These are phyloP conservation scores for Alternaria ethzedia DNA, from an alignment of 2,329 filamentous ascomycete species.

Conservation along the genomic window DNA sequence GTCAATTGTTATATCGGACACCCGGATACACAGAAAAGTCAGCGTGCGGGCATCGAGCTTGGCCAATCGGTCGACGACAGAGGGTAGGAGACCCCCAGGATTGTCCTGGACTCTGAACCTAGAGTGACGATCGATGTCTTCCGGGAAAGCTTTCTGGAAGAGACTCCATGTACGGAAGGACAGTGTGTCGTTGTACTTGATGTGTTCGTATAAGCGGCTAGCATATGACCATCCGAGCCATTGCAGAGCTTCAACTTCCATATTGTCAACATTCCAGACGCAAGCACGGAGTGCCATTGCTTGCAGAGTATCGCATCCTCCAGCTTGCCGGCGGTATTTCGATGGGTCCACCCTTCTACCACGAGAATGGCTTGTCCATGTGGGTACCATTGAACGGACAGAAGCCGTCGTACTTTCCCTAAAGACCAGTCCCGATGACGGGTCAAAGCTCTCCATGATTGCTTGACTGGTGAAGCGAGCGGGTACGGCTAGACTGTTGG, in stretches of 20 bases:
- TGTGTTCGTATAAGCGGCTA: conserved; percentile 18
- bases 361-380: conserved; percentile 21
- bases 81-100: conserved; percentile 7
- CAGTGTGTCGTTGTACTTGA: conserved; percentile 24
- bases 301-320: conserved; percentile 21
- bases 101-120: conserved; percentile 14
- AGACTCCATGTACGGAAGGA: conserved; percentile 24
- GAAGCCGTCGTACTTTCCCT: conserved; percentile 14
- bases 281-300: conserved; percentile 27
- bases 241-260: conserved; percentile 22
- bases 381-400: conserved; percentile 25
- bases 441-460: conserved; percentile 11
- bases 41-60: conserved; percentile 19
- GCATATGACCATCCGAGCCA: conserved; percentile 29
- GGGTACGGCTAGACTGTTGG: not conserved
- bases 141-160: conserved; percentile 26
- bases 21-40: conserved; percentile 26
- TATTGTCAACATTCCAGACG: conserved; percentile 21
- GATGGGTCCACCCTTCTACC: conserved; percentile 20
- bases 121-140: conserved; percentile 19
- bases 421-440: conserved; percentile 25
- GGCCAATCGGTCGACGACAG: conserved; percentile 18
- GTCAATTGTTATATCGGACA: conserved; percentile 8
- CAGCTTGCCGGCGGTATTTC: conserved; percentile 11
- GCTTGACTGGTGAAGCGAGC: not conserved